These are phyloP conservation scores for Hanseniaspora guilliermondii DNA, from an alignment of 805 yeast genomes.

Conservation along the genomic window DNA sequence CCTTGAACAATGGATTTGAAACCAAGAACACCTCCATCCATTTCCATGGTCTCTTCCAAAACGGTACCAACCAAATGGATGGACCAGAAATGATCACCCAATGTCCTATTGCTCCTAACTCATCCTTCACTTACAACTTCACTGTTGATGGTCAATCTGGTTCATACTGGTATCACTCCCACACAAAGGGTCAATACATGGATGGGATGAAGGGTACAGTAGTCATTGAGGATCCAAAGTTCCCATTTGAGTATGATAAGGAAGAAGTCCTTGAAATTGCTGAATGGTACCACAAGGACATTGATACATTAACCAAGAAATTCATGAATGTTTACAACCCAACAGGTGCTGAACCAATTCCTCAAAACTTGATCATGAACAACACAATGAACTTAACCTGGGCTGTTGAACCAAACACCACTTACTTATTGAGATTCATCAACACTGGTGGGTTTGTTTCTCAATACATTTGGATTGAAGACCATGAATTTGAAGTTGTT, in stretches of 20 bases:
- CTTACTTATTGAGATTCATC: conserved; percentile 67
- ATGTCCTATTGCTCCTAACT: conserved; percentile 82
- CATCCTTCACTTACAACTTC: conserved; percentile 69
- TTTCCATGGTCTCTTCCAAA: conserved; percentile 82
- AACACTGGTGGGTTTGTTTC: conserved; percentile 89
- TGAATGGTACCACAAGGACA: conserved; percentile 75
- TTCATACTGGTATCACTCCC: conserved; percentile 96
- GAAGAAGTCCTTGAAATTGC: conserved; percentile 55
- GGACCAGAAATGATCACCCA: conserved; percentile 83
- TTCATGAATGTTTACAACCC: conserved; percentile 75
- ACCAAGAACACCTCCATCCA: conserved; percentile 68
- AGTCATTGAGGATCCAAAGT: conserved; percentile 57
- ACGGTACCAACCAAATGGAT: conserved; percentile 67
- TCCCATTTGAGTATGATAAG: conserved; percentile 68
- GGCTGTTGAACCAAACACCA: conserved; percentile 70
- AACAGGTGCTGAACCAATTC: conserved; percentile 97
- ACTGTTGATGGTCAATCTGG: conserved; percentile 74
- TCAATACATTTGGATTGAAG: conserved; percentile 79
- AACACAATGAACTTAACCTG: conserved; percentile 69
- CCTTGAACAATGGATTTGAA: conserved; percentile 60
- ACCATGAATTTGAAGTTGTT: conserved; percentile 71
- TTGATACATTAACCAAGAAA: conserved; percentile 36
- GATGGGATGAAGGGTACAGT: conserved; percentile 82
- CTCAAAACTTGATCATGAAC: conserved; percentile 66
- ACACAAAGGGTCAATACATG: conserved; percentile 77